Evolutionary conservation across 305 asterid species (phyloP), one percentile per base, ranked within the genome.

Genomic region (Rubia tinctorum): DNA sequence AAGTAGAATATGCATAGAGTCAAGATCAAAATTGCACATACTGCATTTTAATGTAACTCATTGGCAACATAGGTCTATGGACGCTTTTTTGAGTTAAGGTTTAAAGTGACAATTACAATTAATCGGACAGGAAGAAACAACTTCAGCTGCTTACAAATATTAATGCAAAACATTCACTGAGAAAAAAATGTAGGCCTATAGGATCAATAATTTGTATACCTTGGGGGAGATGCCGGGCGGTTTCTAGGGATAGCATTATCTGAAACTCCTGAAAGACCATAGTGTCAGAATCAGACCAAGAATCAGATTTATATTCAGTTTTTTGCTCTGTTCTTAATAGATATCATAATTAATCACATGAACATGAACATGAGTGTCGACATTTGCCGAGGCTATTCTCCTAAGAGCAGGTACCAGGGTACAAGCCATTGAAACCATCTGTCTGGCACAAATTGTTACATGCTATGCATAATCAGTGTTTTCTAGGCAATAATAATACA

Each of bases 151-250:
- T 2, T 70, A 11, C 60, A 25, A 42, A 37, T 40, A 0, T 20
- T 14, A 49, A 69, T 9, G 15, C 74, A 82, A 37, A 68, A 51
- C 66, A 44, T 67, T 73, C 62, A 74, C 60, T 61, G 61, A 47
- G 44, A 40, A 62, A 43, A 72, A 23, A 22, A 15, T 6, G 27
- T 15, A 45, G 56, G 53, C 11, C 15, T 14, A 42, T 25, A 74
- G 67, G 75, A 66, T 60, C 18, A 23, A 1, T 22, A 63, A 3
- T 6, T 34, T 30, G 73, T 60, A 27, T 81, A 86, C 96, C 96
- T 88, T 72, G 89, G 88, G 59, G 97, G 89, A 82, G 98, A 86
- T 62, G 81, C 65, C 60, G 83, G 81, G 71, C 34, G 88, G 51
- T 80, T 79, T 73, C 85, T 78, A 53, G 89, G 82, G 60, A 71